phyloP scores from a whole-genome alignment of 352 stramenopile species.

The Phytophthora idaei region DNA sequence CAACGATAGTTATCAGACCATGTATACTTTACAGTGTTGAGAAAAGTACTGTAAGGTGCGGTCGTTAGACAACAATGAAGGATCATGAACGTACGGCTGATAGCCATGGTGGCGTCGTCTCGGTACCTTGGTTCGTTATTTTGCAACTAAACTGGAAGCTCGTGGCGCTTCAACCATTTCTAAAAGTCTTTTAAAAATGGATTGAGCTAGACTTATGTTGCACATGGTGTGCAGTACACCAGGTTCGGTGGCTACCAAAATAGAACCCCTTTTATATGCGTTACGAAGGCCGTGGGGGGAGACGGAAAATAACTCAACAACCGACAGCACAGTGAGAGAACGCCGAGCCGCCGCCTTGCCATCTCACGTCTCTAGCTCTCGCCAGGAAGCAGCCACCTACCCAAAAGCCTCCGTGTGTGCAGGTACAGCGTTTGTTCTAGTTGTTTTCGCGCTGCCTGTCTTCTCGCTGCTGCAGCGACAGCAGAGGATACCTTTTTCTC shows the following conservation, averaged over 20 bases:
- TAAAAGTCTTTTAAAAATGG: not conserved
- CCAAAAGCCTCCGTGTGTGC: slow-evolving; percentile 10
- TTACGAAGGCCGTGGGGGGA: slow-evolving; percentile 30
- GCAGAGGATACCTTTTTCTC: slow-evolving; percentile 26
- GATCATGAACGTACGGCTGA: slow-evolving; percentile 27
- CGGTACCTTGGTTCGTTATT: slow-evolving; percentile 3
- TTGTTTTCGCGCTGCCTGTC: not conserved
- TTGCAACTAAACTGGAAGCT: slow-evolving; percentile 8
- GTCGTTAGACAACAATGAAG: not conserved
- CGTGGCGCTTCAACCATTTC: slow-evolving; percentile 23
- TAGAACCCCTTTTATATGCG: slow-evolving; percentile 37
- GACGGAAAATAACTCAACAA: slow-evolving; percentile 45
- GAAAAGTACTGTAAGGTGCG: not conserved
- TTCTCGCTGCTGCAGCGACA: not conserved
- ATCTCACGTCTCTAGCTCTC: slow-evolving; percentile 25
- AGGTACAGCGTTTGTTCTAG: slow-evolving; percentile 18
- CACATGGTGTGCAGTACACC: slow-evolving; percentile 10
- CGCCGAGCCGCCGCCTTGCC: slow-evolving; percentile 24
- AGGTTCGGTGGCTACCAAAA: slow-evolving; percentile 13
- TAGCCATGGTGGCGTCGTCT: slow-evolving; percentile 6
- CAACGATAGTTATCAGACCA: slow-evolving; percentile 9
- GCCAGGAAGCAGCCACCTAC: slow-evolving; percentile 22
- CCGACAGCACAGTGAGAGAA: slow-evolving; percentile 39
- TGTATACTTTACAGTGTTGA: not conserved
- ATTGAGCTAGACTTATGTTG: not conserved